Evolutionary conservation across 2,329 filamentous ascomycete species (phyloP), one percentile per base, ranked within the genome.

Genomic region (Cercospora sp.): DNA sequence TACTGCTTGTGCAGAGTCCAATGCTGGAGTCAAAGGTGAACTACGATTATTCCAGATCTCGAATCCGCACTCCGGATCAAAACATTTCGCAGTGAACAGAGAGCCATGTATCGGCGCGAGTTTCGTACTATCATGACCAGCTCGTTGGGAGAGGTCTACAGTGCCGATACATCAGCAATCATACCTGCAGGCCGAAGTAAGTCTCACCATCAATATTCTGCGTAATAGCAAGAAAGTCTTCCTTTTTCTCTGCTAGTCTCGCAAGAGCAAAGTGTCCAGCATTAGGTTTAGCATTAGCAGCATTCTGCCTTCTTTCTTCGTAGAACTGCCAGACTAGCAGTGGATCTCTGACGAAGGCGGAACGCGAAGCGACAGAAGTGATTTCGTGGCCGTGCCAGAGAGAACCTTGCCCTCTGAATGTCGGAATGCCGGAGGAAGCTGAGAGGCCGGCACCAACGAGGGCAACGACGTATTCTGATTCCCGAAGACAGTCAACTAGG

Each of bases 151-250:
- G 1, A 67, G 40, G 12, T 32, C 53, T 57, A 5, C 24, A 5
- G 7, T 5, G 16, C 7, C 9, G 24, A 3, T 1, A 24, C 5
- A 53, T 53, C 49, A 13, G 49, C 18, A 12, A 24, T 2, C 2
- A 53, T 3, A 21, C 0, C 9, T 21, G 13, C 8, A 21, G 3
- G 0, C 24, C 2, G 1, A 4, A 1, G 18, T 9, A 21, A 1
- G 26, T 1, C 26, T 53, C 49, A 53, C 65, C 65, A 37, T 67
- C 65, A 21, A 67, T 51, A 18, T 67, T 67, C 61, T 67, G 65
- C 21, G 65, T 63, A 40, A 67, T 43, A 18, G 61, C 60, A 18
- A 67, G 32, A 37, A 64, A 53, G 18, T 60, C 32, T 8, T 21
- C 28, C 40, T 67, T 67, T 2, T 3, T 16, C 21, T 30, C 40